Conservation (phyloP, 768 basidiomycete genomes). For the Neoboletus subvelutipes region DNA sequence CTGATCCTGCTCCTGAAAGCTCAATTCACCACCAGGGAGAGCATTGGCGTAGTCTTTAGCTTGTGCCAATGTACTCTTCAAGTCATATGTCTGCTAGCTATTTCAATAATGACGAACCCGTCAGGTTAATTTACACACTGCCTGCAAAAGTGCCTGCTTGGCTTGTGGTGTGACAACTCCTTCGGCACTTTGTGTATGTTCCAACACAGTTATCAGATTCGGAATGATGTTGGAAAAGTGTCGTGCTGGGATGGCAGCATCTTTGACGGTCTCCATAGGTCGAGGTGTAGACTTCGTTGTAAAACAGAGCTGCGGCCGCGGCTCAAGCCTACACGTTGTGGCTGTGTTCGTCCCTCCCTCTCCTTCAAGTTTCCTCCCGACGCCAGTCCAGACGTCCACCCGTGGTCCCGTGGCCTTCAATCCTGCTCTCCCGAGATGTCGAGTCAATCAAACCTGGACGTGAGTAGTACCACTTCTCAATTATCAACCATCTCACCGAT, state of each 20-base stretch:
- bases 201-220: slow-evolving; percentile 60
- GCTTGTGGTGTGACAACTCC: slow-evolving; percentile 54
- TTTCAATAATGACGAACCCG: not conserved
- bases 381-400: no score
- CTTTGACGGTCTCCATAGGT: slow-evolving; percentile 8
- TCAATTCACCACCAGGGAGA: slow-evolving; percentile 73
- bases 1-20: slow-evolving; percentile 66
- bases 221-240: slow-evolving; percentile 58
- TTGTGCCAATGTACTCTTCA: slow-evolving; percentile 54
- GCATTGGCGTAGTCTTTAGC: slow-evolving; percentile 58
- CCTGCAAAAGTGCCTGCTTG: slow-evolving; percentile 65
- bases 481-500: slow-evolving; percentile 16
- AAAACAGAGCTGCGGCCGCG: not conserved
- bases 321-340: not conserved
- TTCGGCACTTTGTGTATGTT: slow-evolving; percentile 57
- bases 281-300: not conserved
- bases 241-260: slow-evolving; percentile 38
- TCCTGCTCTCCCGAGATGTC: slow-evolving; percentile 34
- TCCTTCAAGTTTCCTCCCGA: not conserved
- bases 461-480: slow-evolving; percentile 24
- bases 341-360: slow-evolving; percentile 14
- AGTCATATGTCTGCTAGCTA: slow-evolving; percentile 62
- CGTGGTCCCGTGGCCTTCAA: not conserved
- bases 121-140: slow-evolving; percentile 41
- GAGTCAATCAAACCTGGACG: slow-evolving; percentile 47